Conservation (phyloP, 2,329 filamentous ascomycete genomes). For the Epichloe sp. region DNA sequence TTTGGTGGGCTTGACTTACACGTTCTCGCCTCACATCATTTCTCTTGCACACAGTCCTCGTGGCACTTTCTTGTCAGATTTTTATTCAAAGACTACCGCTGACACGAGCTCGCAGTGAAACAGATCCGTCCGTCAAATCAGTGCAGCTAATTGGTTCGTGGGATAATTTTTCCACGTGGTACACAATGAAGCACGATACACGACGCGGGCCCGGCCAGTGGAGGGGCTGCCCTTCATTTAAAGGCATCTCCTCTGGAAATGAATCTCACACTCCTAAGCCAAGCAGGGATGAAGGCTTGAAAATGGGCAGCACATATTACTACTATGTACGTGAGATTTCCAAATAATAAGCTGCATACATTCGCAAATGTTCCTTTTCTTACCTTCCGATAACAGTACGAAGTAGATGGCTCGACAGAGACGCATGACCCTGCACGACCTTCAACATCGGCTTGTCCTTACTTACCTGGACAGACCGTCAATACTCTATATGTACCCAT, state of each 20-base stretch:
- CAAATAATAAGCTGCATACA: neutral
- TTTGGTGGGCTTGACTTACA: neutral
- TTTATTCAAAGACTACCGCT: constrained; percentile 7
- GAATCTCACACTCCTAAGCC: constrained; percentile 29
- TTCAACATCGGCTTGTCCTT: constrained; percentile 67
- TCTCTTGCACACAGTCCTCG: neutral
- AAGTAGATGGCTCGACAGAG: constrained; percentile 67
- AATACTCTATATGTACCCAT: constrained; percentile 74
- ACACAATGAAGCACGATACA: constrained; percentile 69
- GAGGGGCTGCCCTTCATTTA: constrained; percentile 79
- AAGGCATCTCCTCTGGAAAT: constrained; percentile 74
- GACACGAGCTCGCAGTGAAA: constrained; percentile 34
- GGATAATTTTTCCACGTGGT: constrained; percentile 78
- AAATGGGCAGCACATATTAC: constrained; percentile 89
- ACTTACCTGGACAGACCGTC: constrained; percentile 75
- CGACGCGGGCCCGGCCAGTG: constrained; percentile 65
- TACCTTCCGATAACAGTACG: constrained; percentile 46
- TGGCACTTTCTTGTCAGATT: neutral
- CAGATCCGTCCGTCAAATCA: constrained; percentile 46
- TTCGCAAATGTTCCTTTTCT: neutral
- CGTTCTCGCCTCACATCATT: neutral
- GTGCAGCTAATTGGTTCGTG: constrained; percentile 83
- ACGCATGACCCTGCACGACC: constrained; percentile 60
- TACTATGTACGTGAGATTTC: constrained; percentile 61
- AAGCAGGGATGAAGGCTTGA: constrained; percentile 63